Evolutionary conservation across 352 stramenopile genomes (phyloP), one percentile per base, ranked within the genome.

Genomic region (Phytophthora pseudosyringae): DNA sequence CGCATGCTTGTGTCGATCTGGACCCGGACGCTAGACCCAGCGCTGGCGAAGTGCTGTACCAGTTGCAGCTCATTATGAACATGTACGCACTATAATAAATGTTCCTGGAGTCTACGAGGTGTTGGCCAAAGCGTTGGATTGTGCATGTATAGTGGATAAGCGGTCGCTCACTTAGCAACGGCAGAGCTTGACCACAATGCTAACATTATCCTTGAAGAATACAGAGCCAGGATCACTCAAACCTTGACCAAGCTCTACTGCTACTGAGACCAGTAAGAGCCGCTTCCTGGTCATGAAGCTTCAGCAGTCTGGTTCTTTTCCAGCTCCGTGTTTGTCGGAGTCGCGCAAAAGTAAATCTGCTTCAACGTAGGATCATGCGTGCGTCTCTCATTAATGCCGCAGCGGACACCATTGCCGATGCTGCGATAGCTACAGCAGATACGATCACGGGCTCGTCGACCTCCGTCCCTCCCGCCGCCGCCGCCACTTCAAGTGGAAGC

Each of bases 41-140:
- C 15, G 71, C 76, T 21, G 59, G 57, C 0, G 65, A 78, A 38
- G 73, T 73, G 11, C 38, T 80, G n/a, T 82, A 80, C 46, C 48
- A 52, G 40, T 51, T 82, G n/a, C 74, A 80, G 16, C 67, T 69
- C 47, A 67, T 75, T 50, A 64, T 71, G 54, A 78, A 73, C 51
- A 45, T 47, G 51, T 76, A 77, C 43, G 62, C 48, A 33, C 26
- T 69, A 40, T 67, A 62, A 75, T 28, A 31, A 4, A 32, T 26
- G 21, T 21, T 21, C 35, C 52, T 25, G 38, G 16, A 54, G 25
- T n/a, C 25, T 50, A 40, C 28, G 55, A 18, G 1, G 43, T 51
- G 5, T 4, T 49, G 32, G 26, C 28, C 6, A 4, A 18, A 63
- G 35, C 6, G 25, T 5, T 29, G 2, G 21, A 21, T 21, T 21